Evolutionary conservation across 441 rosid species (phyloP).

Genomic region (Bocquillonia castaneifolia): DNA sequence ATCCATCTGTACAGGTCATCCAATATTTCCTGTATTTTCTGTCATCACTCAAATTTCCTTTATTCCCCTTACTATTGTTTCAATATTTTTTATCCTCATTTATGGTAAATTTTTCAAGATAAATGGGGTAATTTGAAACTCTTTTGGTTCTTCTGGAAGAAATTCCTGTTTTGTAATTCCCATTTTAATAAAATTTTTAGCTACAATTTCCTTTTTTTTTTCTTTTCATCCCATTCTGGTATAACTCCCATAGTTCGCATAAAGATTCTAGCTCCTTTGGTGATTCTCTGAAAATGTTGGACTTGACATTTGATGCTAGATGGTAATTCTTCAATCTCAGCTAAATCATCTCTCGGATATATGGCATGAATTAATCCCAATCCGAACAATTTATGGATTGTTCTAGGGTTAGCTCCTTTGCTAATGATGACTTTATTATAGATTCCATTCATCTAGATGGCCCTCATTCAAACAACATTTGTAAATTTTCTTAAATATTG

Average conservation of each 20-base stretch:
- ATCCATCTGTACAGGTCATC: neutral
- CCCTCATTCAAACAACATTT: neutral
- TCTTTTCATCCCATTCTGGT: neutral
- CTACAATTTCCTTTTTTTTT: neutral
- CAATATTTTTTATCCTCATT: neutral
- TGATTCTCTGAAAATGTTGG: neutral
- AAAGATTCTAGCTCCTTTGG: neutral
- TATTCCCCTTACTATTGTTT: neutral
- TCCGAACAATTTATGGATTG: neutral
- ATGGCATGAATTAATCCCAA: neutral
- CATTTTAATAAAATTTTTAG: neutral
- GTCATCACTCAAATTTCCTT: neutral
- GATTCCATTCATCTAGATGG: neutral
- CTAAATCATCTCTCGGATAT: neutral
- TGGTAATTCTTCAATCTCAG: neutral
- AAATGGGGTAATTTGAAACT: neutral
- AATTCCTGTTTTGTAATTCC: neutral
- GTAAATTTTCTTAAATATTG: neutral
- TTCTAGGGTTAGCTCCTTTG: neutral
- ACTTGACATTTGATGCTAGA: neutral
- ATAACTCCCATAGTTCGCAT: neutral
- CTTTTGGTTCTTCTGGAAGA: neutral
- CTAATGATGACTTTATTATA: neutral
- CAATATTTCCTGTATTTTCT: neutral
- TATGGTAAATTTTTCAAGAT: neutral